These are phyloP conservation scores for Zygoascus sp. DNA, from an alignment of 1,139 yeast genomes.

Conservation along the genomic window DNA sequence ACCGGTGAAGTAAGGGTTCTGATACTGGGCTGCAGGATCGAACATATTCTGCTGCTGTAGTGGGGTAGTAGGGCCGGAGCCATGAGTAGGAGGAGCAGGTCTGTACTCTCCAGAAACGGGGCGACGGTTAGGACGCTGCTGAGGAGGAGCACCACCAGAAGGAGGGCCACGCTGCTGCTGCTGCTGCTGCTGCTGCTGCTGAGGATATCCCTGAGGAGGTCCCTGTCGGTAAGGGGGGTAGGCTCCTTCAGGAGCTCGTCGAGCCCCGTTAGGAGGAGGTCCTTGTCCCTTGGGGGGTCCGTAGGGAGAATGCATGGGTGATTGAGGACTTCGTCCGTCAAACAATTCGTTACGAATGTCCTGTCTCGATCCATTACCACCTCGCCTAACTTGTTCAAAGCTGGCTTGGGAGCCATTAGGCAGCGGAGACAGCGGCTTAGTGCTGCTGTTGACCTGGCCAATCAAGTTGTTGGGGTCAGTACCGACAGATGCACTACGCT, in stretches of 20 bases:
- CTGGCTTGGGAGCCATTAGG: conserved; percentile 9
- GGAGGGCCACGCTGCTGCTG: neutral
- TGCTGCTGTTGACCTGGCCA: conserved; percentile 24
- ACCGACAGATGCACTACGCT: conserved; percentile 34
- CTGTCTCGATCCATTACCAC: conserved; percentile 10
- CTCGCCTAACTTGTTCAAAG: conserved; percentile 4
- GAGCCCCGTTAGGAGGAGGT: neutral
- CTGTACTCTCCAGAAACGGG: conserved; percentile 21
- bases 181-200: neutral
- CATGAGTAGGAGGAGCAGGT: conserved; percentile 2
- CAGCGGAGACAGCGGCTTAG: conserved; percentile 29
- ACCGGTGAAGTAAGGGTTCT: neutral
- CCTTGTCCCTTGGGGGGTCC: neutral
- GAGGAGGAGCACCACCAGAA: conserved; percentile 6
- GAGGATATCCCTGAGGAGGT: neutral
- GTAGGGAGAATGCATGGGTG: conserved; percentile 1
- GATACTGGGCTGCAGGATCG: conserved; percentile 2
- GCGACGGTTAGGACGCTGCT: conserved; percentile 15
- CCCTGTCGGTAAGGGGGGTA: neutral
- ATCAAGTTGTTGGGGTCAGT: conserved; percentile 30
- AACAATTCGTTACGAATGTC: conserved; percentile 11
- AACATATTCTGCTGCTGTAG: conserved; percentile 7
- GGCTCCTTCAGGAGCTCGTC: neutral
- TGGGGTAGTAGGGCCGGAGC: conserved; percentile 2
- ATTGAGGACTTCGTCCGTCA: conserved; percentile 2